phyloP scores from a whole-genome alignment of 2,329 filamentous ascomycete genomes.

The Aspergillus oerlinghausenensis region DNA sequence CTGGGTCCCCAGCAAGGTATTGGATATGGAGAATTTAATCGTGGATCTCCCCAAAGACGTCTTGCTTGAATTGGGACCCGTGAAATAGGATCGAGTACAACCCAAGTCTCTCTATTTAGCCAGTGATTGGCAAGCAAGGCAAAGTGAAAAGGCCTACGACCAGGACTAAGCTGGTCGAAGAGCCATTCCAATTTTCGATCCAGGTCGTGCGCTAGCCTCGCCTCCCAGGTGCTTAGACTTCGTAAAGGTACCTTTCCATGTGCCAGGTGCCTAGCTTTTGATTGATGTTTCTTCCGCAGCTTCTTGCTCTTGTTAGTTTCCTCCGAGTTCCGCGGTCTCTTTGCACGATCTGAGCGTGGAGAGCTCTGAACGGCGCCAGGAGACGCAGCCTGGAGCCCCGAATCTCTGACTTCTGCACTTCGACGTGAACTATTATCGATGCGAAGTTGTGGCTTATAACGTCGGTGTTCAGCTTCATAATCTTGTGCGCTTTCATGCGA shows the following conservation, averaged over 20 bases:
- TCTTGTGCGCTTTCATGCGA: no score
- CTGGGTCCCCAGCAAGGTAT: constrained; percentile 14
- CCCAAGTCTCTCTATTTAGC: constrained; percentile 39
- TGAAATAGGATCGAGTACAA: constrained; percentile 37
- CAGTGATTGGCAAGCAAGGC: constrained; percentile 39
- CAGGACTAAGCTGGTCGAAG: constrained; percentile 34
- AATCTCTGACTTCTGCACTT: neutral
- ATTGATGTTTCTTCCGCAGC: neutral
- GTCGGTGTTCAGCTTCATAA: neutral
- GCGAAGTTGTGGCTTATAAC: neutral
- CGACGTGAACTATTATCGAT: neutral
- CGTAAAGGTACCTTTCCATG: neutral
- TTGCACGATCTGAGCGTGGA: neutral
- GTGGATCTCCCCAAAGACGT: constrained; percentile 32
- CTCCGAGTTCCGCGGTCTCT: neutral
- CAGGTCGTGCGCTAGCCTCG: constrained; percentile 31
- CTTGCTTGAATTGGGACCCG: constrained; percentile 28
- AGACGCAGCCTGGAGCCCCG: neutral
- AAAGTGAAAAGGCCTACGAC: constrained; percentile 38
- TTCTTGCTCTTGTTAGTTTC: neutral
- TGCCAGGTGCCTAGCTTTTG: neutral
- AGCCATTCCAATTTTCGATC: constrained; percentile 37
- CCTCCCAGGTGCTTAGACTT: constrained; percentile 31
- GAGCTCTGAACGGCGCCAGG: neutral
- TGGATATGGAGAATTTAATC: constrained; percentile 30